phyloP scores from a whole-genome alignment of 805 yeast species.

The Yamadazyma philogaea region DNA sequence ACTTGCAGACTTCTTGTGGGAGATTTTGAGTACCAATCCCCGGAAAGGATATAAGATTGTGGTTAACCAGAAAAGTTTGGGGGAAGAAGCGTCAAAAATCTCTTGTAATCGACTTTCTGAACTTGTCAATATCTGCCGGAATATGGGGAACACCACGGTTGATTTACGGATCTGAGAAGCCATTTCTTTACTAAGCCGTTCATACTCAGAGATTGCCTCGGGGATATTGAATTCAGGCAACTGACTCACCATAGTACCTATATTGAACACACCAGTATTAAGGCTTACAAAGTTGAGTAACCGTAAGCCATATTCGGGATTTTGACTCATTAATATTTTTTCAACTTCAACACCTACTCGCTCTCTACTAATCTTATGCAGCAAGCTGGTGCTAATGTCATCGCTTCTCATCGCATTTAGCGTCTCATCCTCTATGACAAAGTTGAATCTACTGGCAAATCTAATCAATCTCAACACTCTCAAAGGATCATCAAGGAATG shows the following conservation, averaged over 20 bases:
- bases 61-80: slow-evolving; percentile 44
- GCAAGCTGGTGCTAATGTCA: slow-evolving; percentile 56
- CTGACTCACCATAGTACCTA: slow-evolving; percentile 20
- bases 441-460: slow-evolving; percentile 78
- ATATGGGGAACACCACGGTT: slow-evolving; percentile 22
- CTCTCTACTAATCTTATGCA: slow-evolving; percentile 80
- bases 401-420: slow-evolving; percentile 60
- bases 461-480: slow-evolving; percentile 82
- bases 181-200: slow-evolving; percentile 4
- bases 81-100: slow-evolving; percentile 8
- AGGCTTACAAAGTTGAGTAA: slow-evolving; percentile 55
- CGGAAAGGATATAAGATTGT: slow-evolving; percentile 50
- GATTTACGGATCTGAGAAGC: slow-evolving; percentile 18
- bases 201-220: slow-evolving; percentile 14
- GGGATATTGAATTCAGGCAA: slow-evolving; percentile 13
- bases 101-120: slow-evolving; percentile 3
- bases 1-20: slow-evolving; percentile 34
- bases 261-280: slow-evolving; percentile 54
- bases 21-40: slow-evolving; percentile 29
- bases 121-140: slow-evolving; percentile 9
- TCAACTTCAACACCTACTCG: slow-evolving; percentile 83
- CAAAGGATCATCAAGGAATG: slow-evolving; percentile 92
- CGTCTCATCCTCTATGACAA: slow-evolving; percentile 58
- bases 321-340: slow-evolving; percentile 65
- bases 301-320: slow-evolving; percentile 62